Conservation (phyloP, 2,329 filamentous ascomycete genomes). For the Plenodomus lindquistii region DNA sequence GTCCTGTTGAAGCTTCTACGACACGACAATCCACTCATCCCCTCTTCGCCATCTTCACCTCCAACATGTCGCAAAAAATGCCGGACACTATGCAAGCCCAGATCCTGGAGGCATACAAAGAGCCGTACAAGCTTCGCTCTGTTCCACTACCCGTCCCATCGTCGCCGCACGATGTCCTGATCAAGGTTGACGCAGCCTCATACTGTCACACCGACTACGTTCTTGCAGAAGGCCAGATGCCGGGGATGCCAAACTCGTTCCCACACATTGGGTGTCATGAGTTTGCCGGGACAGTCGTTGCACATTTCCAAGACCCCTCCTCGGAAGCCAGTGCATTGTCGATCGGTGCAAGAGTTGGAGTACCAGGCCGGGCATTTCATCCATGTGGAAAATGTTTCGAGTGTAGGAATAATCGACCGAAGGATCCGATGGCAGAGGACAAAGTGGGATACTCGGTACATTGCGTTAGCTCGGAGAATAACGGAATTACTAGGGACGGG, state of each 20-base stretch:
- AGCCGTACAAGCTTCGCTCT: constrained; percentile 45
- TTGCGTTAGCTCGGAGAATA: constrained; percentile 39
- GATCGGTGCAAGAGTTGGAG: constrained; percentile 44
- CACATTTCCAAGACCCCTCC: constrained; percentile 25
- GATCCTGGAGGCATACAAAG: constrained; percentile 48
- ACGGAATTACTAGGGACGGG: constrained; percentile 41
- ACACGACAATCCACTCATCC: not conserved
- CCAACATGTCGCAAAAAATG: constrained; percentile 18
- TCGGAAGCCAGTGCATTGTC: constrained; percentile 21
- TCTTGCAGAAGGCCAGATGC: constrained; percentile 42
- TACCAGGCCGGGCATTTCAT: constrained; percentile 49
- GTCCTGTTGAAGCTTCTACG: not conserved
- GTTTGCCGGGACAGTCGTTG: constrained; percentile 51
- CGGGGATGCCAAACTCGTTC: constrained; percentile 41
- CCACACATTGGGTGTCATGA: constrained; percentile 54
- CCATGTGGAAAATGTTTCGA: constrained; percentile 50
- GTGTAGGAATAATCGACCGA: constrained; percentile 33
- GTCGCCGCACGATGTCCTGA: constrained; percentile 48
- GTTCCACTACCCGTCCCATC: constrained; percentile 40
- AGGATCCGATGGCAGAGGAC: constrained; percentile 38
- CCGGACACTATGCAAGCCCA: constrained; percentile 47
- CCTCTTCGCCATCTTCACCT: not conserved
- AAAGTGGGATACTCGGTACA: constrained; percentile 47
- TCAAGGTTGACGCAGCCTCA: constrained; percentile 53
- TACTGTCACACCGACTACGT: constrained; percentile 54